Conservation (phyloP, 2,329 filamentous ascomycete species). For the Triangularia verruculosa region DNA sequence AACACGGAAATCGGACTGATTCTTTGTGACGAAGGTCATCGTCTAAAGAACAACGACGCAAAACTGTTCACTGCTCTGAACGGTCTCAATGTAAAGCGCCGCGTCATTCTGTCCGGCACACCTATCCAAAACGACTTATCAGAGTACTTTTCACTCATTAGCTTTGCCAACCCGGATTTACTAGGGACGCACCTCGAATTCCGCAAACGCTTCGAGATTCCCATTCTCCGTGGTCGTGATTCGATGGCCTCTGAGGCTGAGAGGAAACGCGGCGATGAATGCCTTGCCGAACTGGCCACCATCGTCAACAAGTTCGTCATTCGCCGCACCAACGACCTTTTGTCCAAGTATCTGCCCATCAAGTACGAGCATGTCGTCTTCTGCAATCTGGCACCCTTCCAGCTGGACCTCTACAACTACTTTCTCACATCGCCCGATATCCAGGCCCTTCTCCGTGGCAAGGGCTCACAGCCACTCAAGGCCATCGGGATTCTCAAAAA, state of each 20-base stretch:
- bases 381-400: slow-evolving; percentile 90
- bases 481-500: slow-evolving; percentile 97
- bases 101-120: slow-evolving; percentile 93
- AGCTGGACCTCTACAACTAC: slow-evolving; percentile 90
- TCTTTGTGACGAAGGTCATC: slow-evolving; percentile 94
- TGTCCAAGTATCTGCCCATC: slow-evolving; percentile 95
- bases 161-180: slow-evolving; percentile 92
- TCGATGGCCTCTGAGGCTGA: slow-evolving; percentile 83
- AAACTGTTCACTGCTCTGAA: slow-evolving; percentile 93
- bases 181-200: slow-evolving; percentile 88
- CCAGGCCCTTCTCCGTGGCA: slow-evolving; percentile 83
- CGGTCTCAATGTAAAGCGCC: slow-evolving; percentile 80
- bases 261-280: slow-evolving; percentile 76
- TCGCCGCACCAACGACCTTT: slow-evolving; percentile 91
- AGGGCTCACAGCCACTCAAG: slow-evolving; percentile 93
- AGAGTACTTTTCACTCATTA: slow-evolving; percentile 93
- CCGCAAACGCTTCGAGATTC: slow-evolving; percentile 88
- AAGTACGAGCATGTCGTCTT: slow-evolving; percentile 99
- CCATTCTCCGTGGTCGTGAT: slow-evolving; percentile 87
- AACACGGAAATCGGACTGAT: slow-evolving; percentile 88
- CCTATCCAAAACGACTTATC: slow-evolving; percentile 99
- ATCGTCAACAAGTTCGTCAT: slow-evolving; percentile 99
- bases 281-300: slow-evolving; percentile 73
- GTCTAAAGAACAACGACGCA: slow-evolving; percentile 93
- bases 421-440: slow-evolving; percentile 97